Percentiles rank a stretch among this genome's conserved stretches.
These are phyloP conservation scores for Penicillium sp. DNA, from an alignment of 2,329 filamentous ascomycete species.

Conservation along the genomic window DNA sequence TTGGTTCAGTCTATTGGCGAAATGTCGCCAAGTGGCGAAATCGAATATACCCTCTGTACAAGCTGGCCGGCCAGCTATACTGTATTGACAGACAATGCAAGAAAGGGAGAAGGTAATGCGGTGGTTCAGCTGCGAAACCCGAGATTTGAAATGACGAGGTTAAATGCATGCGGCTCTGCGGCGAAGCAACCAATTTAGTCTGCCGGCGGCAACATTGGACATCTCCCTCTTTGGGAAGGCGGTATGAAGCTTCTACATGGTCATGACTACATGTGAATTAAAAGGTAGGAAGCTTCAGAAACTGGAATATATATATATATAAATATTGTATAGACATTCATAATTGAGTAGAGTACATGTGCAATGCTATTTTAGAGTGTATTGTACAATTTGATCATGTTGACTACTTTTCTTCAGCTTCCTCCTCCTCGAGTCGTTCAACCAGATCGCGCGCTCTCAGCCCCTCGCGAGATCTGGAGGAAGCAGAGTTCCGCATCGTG, in stretches of 20 bases:
- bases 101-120: neutral
- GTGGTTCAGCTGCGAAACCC: neutral
- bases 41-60: neutral
- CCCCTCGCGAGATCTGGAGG: constrained; percentile 20
- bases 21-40: neutral
- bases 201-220: neutral
- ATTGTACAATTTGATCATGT: neutral
- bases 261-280: neutral
- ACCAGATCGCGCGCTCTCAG: constrained; percentile 33
- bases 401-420: constrained; percentile 15
- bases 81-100: neutral
- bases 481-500: constrained; percentile 33
- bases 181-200: neutral
- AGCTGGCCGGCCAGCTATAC: neutral
- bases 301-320: neutral
- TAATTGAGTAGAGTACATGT: neutral
- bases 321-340: neutral
- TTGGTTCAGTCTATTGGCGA: neutral
- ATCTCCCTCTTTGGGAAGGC: neutral
- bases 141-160: neutral
- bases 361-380: neutral
- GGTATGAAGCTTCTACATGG: neutral
- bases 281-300: neutral
- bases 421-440: constrained; percentile 35
- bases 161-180: neutral